These are phyloP conservation scores for Neurospora crassa DNA, from an alignment of 2,329 filamentous ascomycete species.

Conservation along the genomic window DNA sequence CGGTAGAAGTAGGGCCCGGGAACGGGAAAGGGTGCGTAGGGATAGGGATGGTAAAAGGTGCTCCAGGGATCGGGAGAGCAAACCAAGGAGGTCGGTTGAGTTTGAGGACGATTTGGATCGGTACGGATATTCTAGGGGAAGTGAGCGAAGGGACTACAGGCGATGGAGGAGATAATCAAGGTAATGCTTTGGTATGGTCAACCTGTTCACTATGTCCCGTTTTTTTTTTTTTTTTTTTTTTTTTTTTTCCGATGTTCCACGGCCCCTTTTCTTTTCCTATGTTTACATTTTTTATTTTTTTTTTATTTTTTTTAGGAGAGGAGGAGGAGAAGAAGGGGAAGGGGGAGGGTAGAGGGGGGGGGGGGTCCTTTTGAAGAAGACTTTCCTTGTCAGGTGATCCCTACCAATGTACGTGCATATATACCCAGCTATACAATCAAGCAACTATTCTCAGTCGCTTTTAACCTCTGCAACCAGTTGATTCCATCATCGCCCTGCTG, in stretches of 20 bases:
- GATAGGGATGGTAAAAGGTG: background rate
- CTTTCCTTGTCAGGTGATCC: background rate
- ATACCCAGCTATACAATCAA: conserved; percentile 27
- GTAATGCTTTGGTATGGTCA: background rate
- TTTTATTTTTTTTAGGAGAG: background rate
- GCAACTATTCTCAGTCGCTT: conserved; percentile 31
- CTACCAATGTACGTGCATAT: too few species aligned
- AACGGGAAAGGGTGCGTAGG: background rate
- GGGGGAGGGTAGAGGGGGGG: too few species aligned
- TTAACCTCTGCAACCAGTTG: conserved; percentile 36
- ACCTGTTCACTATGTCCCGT: background rate
- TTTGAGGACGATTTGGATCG: background rate
- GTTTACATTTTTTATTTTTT: too few species aligned
- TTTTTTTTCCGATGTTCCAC: background rate
- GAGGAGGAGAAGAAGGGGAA: too few species aligned
- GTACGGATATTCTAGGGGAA: background rate
- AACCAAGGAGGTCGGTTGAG: conserved; percentile 3
- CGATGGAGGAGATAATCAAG: background rate
- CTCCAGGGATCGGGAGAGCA: conserved; percentile 11
- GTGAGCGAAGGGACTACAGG: background rate
- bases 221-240: background rate
- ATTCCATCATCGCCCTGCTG: conserved; percentile 12
- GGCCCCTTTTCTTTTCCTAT: background rate
- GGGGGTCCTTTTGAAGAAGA: too few species aligned
- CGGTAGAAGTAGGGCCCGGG: background rate